Percentiles rank a stretch among this genome's conserved stretches.
These are phyloP conservation scores for Eucalyptus sideroxylon DNA, from an alignment of 345 rosid species.

Conservation along the genomic window DNA sequence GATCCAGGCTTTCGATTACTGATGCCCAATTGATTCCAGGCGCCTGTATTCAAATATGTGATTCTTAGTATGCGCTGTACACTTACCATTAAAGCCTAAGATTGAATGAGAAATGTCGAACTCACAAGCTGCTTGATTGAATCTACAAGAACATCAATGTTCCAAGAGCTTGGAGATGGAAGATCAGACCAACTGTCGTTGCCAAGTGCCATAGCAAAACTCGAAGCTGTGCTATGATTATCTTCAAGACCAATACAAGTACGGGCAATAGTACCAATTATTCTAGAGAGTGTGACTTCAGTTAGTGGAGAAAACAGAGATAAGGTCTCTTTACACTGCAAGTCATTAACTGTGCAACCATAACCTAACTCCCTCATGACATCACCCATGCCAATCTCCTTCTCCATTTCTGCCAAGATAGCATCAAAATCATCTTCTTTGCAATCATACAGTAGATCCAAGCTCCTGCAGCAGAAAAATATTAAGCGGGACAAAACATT, in stretches of 20 bases:
- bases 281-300: constrained; percentile 62
- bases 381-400: constrained; percentile 70
- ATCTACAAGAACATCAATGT: constrained; percentile 56
- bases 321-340: constrained; percentile 64
- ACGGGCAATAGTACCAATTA: constrained; percentile 47
- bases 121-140: constrained; percentile 76
- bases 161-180: constrained; percentile 53
- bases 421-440: constrained; percentile 59
- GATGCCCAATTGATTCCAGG: constrained; percentile 71
- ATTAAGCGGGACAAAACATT: neutral
- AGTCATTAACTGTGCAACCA: constrained; percentile 65
- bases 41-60: constrained; percentile 38
- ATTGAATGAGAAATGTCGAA: neutral
- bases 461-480: constrained; percentile 22
- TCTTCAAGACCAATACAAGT: constrained; percentile 50
- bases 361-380: constrained; percentile 80
- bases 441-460: constrained; percentile 28
- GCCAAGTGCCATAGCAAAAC: constrained; percentile 67
- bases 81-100: neutral
- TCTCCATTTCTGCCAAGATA: constrained; percentile 74
- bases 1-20: constrained; percentile 75
- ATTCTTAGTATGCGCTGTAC: neutral
- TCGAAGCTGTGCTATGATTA: constrained; percentile 42
- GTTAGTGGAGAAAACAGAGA: constrained; percentile 57
- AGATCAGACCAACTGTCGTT: constrained; percentile 33